Evolutionary conservation across 495 filamentous ascomycete species (phyloP), one percentile per base, ranked within the genome.

Genomic region (Trichoderma parareesei): DNA sequence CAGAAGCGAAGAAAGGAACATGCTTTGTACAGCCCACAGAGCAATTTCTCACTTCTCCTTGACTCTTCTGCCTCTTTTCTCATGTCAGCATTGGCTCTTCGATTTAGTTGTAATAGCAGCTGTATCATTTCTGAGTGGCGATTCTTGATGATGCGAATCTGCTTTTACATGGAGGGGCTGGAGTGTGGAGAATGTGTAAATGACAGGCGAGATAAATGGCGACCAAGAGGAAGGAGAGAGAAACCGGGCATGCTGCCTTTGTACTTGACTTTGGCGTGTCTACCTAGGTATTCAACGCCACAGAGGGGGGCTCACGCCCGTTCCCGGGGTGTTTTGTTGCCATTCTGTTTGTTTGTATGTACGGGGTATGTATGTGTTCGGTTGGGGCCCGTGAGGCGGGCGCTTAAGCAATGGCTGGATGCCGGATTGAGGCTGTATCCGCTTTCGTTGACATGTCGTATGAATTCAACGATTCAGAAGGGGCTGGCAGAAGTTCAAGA

Each of bases 191-290:
- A 27, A 35, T 57, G 53, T 27, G 9, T 10, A 57, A 37, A 57
- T 57, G 53, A 57, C 37, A 57, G 27, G 53, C 53, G 53, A 57
- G 33, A 57, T 35, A 57, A 57, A 57, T 27, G 27, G 18, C 20
- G 33, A 57, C 2, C 11, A 35, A 57, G 33, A 57, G 2, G 11
- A 38, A 35, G 7, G 11, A 57, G 7, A 2, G 27, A 33, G 20
- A 8, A 57, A 16, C 16, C n/a, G n/a, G 10, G 53, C 16, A 57
- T 14, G 3, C 16, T 57, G 20, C 9, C 27, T n/a, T 1, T 16
- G 18, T 18, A 33, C 7, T 27, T 55, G 5, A 1, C 48, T 7
- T 27, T 55, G 33, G 6, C n/a, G 43, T 16, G 0, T 33, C n/a
- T n/a, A n/a, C n/a, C n/a, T 18, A 2, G 27, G 27, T 2, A 1